Evolutionary conservation across 169 alveolate species (phyloP).

Genomic region (Plasmodium ovale): DNA sequence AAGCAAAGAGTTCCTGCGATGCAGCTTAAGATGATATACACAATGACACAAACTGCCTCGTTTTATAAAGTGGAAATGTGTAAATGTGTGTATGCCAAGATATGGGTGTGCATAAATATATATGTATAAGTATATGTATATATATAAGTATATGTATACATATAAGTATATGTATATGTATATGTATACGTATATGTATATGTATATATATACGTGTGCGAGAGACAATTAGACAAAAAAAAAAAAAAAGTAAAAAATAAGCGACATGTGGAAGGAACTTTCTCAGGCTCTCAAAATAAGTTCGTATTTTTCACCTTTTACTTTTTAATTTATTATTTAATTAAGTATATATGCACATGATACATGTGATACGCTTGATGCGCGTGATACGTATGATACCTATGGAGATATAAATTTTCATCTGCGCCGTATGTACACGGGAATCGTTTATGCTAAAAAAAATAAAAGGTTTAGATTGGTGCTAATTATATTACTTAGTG

Average conservation of each 20-base stretch:
- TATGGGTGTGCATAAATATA: slow-evolving; percentile 1
- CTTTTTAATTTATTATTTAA: too few species aligned
- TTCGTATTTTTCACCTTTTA: slow-evolving; percentile 11
- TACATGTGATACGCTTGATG: too few species aligned
- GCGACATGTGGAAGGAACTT: background rate
- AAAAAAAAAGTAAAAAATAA: slow-evolving; percentile 1
- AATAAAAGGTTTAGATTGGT: slow-evolving; percentile 1
- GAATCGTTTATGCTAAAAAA: background rate
- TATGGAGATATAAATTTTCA: too few species aligned
- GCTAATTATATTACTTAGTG: background rate
- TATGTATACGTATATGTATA: too few species aligned
- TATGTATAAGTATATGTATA: background rate
- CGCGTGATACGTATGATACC: too few species aligned
- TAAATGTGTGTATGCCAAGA: background rate
- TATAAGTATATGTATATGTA: too few species aligned
- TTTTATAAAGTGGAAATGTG: background rate
- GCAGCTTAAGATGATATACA: slow-evolving; percentile 4
- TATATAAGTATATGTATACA: background rate
- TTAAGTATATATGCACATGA: too few species aligned
- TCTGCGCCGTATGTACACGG: slow-evolving; percentile 5
- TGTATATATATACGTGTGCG: too few species aligned
- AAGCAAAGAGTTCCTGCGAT: slow-evolving; percentile 1
- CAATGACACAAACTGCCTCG: slow-evolving; percentile 3
- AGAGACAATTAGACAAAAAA: slow-evolving; percentile 42
- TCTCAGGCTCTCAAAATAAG: too few species aligned